Evolutionary conservation across 805 yeast species (phyloP).

Genomic region (Zygosaccharomyces pseudorouxii): DNA sequence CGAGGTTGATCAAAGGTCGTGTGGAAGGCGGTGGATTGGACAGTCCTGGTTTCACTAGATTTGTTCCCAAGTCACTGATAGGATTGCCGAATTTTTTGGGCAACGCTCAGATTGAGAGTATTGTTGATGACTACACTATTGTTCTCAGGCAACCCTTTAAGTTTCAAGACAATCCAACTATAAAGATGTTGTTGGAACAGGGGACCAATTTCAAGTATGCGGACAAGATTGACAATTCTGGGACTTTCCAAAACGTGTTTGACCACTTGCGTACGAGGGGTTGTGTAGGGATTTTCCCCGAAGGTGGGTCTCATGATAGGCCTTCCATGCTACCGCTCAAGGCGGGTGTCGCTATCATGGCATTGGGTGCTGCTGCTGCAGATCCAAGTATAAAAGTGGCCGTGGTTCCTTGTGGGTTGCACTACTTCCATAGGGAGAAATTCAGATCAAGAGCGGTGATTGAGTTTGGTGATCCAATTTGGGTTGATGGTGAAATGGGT

Average conservation of each 20-base stretch:
- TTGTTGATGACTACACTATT: conserved; percentile 69
- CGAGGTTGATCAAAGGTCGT: conserved; percentile 55
- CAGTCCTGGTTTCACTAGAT: conserved; percentile 59
- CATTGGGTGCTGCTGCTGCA: conserved; percentile 82
- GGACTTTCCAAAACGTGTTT: conserved; percentile 78
- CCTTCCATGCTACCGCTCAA: conserved; percentile 85
- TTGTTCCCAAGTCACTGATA: conserved; percentile 58
- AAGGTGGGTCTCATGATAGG: conserved; percentile 96
- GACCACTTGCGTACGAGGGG: conserved; percentile 71
- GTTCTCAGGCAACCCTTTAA: conserved; percentile 63
- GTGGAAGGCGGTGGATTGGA: conserved; percentile 19
- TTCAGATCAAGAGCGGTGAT: conserved; percentile 91
- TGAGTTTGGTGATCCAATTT: conserved; percentile 87
- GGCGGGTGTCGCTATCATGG: conserved; percentile 98
- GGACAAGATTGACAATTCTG: conserved; percentile 74
- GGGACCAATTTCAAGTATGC: conserved; percentile 74
- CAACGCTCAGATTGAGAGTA: conserved; percentile 60
- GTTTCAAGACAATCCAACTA: conserved; percentile 42
- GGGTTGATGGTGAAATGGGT: conserved; percentile 57
- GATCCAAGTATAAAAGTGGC: conserved; percentile 70
- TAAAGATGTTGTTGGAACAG: conserved; percentile 40
- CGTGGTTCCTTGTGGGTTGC: conserved; percentile 93
- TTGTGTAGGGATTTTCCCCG: conserved; percentile 90
- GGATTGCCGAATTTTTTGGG: conserved; percentile 79
- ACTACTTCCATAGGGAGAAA: conserved; percentile 90